Evolutionary conservation across 352 stramenopile species (phyloP).

Genomic region (Globisporangium lucens): DNA sequence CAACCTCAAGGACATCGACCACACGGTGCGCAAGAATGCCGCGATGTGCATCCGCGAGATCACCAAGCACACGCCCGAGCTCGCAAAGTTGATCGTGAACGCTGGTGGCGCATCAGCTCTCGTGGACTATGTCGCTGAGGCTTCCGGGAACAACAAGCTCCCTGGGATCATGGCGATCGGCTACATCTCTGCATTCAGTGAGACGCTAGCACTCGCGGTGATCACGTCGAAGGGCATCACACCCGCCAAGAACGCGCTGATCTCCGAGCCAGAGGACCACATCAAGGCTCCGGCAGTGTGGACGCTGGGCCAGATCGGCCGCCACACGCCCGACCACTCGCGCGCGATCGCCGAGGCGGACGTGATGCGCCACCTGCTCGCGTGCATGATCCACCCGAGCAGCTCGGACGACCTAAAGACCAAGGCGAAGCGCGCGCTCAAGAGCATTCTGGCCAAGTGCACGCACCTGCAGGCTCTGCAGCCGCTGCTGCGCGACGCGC

Average conservation of each 20-base stretch:
- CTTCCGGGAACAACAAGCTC: slow-evolving; percentile 90
- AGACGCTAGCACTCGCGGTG: slow-evolving; percentile 92
- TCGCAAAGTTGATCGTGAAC: slow-evolving; percentile 95
- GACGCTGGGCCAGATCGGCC: slow-evolving; percentile 93
- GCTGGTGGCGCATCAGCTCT: slow-evolving; percentile 91
- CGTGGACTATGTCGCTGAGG: slow-evolving; percentile 92
- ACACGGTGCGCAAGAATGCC: slow-evolving; percentile 94
- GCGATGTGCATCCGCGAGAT: slow-evolving; percentile 94
- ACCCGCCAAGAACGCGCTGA: slow-evolving; percentile 91
- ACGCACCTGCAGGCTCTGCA: slow-evolving; percentile 93
- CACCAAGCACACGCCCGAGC: slow-evolving; percentile 93
- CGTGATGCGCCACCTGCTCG: slow-evolving; percentile 90
- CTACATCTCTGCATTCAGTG: slow-evolving; percentile 94
- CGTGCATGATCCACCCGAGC: slow-evolving; percentile 92
- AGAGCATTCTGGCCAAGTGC: slow-evolving; percentile 93
- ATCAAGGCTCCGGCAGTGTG: slow-evolving; percentile 95
- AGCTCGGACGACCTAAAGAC: slow-evolving; percentile 92
- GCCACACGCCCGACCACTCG: slow-evolving; percentile 93
- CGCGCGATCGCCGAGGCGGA: slow-evolving; percentile 91
- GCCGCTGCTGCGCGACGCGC: slow-evolving; percentile 89
- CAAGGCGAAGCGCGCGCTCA: slow-evolving; percentile 93
- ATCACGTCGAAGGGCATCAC: slow-evolving; percentile 93
- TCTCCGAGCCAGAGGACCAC: slow-evolving; percentile 94
- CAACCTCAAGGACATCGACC: slow-evolving; percentile 93
- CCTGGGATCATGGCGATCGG: slow-evolving; percentile 95